Conservation (phyloP, 2,329 filamentous ascomycete species). For the Aspergillus vadensis region DNA sequence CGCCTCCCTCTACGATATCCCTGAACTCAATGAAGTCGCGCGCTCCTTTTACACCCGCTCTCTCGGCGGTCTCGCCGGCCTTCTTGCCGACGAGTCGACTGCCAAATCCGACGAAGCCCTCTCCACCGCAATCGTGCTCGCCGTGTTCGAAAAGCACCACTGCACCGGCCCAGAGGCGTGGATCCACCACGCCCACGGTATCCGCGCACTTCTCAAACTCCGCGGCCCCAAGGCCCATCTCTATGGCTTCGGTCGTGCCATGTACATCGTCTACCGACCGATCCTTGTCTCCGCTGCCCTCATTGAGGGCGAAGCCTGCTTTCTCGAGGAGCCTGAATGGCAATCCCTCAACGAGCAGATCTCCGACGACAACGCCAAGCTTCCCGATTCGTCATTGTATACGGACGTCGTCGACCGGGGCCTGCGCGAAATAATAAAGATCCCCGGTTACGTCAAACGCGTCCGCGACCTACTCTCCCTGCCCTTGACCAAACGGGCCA, state of each 20-base stretch:
- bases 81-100: constrained; percentile 27
- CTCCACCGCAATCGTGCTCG: constrained; percentile 38
- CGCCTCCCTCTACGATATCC: constrained; percentile 24
- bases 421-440: constrained; percentile 30
- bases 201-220: constrained; percentile 36
- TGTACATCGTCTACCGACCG: constrained; percentile 40
- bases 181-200: constrained; percentile 41
- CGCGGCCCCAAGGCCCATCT: constrained; percentile 36
- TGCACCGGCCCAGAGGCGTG: constrained; percentile 40
- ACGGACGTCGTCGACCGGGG: constrained; percentile 34
- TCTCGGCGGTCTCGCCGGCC: constrained; percentile 30
- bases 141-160: constrained; percentile 41
- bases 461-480: constrained; percentile 18
- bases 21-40: constrained; percentile 28
- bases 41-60: constrained; percentile 32
- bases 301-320: constrained; percentile 36
- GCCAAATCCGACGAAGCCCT: constrained; percentile 38
- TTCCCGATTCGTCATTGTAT: constrained; percentile 32
- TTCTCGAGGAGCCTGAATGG: constrained; percentile 40
- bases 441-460: constrained; percentile 32
- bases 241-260: constrained; percentile 37
- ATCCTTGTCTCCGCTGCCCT: constrained; percentile 39
- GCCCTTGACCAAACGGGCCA: constrained; percentile 8
- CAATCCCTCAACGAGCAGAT: constrained; percentile 33
- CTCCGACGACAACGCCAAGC: constrained; percentile 28